Conservation (phyloP, 805 yeast genomes). For the Metschnikowia gelsemii region DNA sequence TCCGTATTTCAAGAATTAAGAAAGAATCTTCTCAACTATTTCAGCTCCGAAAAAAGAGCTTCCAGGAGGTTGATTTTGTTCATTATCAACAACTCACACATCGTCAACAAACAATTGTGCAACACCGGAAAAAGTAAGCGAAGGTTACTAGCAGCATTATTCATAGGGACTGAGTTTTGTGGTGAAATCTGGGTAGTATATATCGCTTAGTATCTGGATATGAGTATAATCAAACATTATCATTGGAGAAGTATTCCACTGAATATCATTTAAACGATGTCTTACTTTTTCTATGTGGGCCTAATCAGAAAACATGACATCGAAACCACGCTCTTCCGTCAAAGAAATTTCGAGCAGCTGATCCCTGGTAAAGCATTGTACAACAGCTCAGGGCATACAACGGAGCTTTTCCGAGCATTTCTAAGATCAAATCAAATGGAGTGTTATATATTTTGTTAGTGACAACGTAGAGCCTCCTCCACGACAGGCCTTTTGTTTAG, state of each 20-base stretch:
- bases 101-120: conserved; percentile 19
- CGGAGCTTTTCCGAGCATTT: conserved; percentile 27
- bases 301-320: conserved; percentile 26
- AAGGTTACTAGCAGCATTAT: conserved; percentile 17
- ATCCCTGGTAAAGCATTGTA: conserved; percentile 32
- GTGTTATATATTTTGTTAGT: conserved; percentile 48
- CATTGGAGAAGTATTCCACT: conserved; percentile 17
- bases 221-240: conserved; percentile 22
- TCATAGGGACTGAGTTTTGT: conserved; percentile 25
- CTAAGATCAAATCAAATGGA: conserved; percentile 47
- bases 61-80: conserved; percentile 9
- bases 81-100: conserved; percentile 16
- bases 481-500: conserved; percentile 47
- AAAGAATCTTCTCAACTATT: conserved; percentile 13
- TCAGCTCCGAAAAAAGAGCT: conserved; percentile 16
- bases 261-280: conserved; percentile 27
- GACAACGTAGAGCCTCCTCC: conserved; percentile 67
- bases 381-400: conserved; percentile 36
- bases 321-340: conserved; percentile 29
- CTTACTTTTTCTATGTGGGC: conserved; percentile 23
- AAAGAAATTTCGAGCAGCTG: conserved; percentile 20
- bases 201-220: conserved; percentile 1
- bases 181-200: conserved; percentile 22
- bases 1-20: conserved; percentile 13
- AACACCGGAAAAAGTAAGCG: conserved; percentile 16